These are phyloP conservation scores for Whalleya microplaca DNA, from an alignment of 2,329 filamentous ascomycete genomes.

Conservation along the genomic window DNA sequence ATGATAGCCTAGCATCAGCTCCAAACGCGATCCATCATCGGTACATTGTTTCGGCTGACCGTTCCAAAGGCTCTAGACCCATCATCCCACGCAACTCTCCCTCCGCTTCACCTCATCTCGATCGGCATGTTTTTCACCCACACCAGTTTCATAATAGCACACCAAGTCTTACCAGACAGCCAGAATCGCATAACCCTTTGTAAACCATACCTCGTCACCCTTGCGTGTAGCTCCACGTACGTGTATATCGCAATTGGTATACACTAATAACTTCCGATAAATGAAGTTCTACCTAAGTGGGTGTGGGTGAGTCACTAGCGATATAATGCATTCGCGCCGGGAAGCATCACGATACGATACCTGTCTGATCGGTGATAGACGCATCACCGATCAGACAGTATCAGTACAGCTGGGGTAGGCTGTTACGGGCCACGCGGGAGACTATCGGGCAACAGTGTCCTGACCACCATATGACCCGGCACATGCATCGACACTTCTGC, in stretches of 20 bases:
- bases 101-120: slow-evolving; percentile 24
- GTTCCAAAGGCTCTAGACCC: slow-evolving; percentile 26
- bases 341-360: slow-evolving; percentile 12
- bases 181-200: background rate
- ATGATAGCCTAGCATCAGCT: slow-evolving; percentile 28
- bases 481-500: slow-evolving; percentile 25
- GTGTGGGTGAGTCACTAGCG: background rate
- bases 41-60: slow-evolving; percentile 23
- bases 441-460: slow-evolving; percentile 14
- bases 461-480: slow-evolving; percentile 28
- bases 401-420: slow-evolving; percentile 17
- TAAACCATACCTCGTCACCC: background rate
- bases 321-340: slow-evolving; percentile 3
- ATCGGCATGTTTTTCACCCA: slow-evolving; percentile 8
- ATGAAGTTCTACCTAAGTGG: background rate
- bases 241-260: too few relatives aligned
- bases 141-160: slow-evolving; percentile 20
- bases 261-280: background rate
- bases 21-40: slow-evolving; percentile 21
- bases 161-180: slow-evolving; percentile 6
- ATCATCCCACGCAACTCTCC: slow-evolving; percentile 20
- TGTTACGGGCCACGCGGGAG: slow-evolving; percentile 16
- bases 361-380: slow-evolving; percentile 17
- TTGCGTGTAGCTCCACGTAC: too few relatives aligned
- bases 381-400: slow-evolving; percentile 21